Evolutionary conservation across 257 asterid genomes (phyloP), one percentile per base, ranked within the genome.

Genomic region (Solanum chaucha): DNA sequence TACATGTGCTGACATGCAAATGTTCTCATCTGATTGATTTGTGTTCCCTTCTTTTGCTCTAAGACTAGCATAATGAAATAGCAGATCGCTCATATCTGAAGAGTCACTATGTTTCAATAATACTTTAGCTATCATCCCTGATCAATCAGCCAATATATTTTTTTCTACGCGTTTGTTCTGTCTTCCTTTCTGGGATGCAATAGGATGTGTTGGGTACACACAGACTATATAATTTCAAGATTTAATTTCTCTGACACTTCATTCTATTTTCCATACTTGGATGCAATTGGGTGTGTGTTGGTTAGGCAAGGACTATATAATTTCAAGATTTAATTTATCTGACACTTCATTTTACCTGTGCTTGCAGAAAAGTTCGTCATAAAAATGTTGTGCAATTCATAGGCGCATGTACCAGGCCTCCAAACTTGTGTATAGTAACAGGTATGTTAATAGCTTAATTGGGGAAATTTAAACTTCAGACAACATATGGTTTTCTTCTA

Each of bases 301-400:
- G 85, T 30, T 81, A 81, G 68, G 85, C 28, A 81, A 17, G 67
- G 44, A 81, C 68, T 5, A 81, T 30, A 48, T 80, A 28, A 48
- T 48, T 46, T 48, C 85, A 81, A 81, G 28, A 81, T 81, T 30
- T 48, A 48, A 9, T 81, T 48, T 48, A 10, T 46, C 68, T 81
- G 85, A 81, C 68, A 48, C 30, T 48, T 81, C 30, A 28, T 48
- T 48, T 82, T 61, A 68, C 64, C 86, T 88, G 64, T 88, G 86
- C 91, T 90, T 91, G 93, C 99, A 97, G 99, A 89, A 97, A 97
- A 91, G 98, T 97, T 89, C 96, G 99, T 10, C 99, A 97, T 92
- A 97, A 96, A 72, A 97, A 97, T 85, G 99, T 97, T 17, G 99
- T 97, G 85, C 99, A 96, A 89, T 97, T 97, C 92, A 94, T 97